Base-by-base conservation (phyloP, 306 rosid genomes). In the Cotoneaster glaucophyllus region DNA sequence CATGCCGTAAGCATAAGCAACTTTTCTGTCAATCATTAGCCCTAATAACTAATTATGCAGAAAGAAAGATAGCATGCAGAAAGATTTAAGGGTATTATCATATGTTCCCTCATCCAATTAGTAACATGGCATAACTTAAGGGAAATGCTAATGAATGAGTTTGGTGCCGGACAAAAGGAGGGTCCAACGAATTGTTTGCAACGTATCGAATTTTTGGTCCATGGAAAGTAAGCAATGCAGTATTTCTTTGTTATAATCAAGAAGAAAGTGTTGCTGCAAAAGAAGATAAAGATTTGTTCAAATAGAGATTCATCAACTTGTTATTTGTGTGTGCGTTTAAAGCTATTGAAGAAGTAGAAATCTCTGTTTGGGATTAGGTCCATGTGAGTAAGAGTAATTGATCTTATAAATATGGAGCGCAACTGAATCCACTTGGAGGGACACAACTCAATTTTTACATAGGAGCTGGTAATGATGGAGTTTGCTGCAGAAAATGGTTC, bases 101-200 rank as follows among this genome's bases (percentile, higher is more conserved):
- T 54, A 6, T 28, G 67, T 72, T 34, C 66, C 44, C 53, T 34
- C 66, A 8, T 71, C 34, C 66, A 34, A 71, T 61, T 14, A 26
- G 28, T 59, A 24, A 39, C 77, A 59, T 73, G 68, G 57, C 67
- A 57, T 37, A 59, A 57, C 76, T 57, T n/a, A 54, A 53, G 52
- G 65, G 17, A 22, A 25, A 37, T 22, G 9, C 37, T 61, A 24
- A 57, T 72, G 39, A 57, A 37, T 57, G 76, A 25, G 25, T 24
- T 45, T 58, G 52, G 32, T 21, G 75, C 24, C 17, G 17, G 29
- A n/a, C 8, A 31, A 31, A 64, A 64, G 68, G 24, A 64, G 14
- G 68, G 68, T 6, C 43, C 43, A 8, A 18, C 25, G 11, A 4
- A 8, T 71, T 54, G 67, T 39, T 53, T 57, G 25, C 41, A 28